Conservation (phyloP, 140 eudicot genomes). For the Erigeron philadelphicus region DNA sequence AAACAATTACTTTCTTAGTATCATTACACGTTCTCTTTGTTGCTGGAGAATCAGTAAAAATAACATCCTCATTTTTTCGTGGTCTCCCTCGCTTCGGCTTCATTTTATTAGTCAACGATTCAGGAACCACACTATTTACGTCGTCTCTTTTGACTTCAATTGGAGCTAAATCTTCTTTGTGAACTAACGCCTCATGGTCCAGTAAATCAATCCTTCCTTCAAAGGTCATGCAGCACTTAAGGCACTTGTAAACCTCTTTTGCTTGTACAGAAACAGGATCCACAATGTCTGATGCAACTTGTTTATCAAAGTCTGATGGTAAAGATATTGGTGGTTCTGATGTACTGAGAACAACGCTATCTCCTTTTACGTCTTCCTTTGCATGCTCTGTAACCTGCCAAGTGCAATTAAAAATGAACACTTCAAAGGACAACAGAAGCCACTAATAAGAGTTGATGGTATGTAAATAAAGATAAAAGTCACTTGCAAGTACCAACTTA, state of each 20-base stretch:
- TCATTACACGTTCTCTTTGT: conserved; percentile 21
- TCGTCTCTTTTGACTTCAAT: neutral
- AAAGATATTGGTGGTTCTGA: conserved; percentile 24
- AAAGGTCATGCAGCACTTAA: conserved; percentile 46
- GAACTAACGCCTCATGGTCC: conserved; percentile 44
- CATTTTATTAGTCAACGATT: neutral
- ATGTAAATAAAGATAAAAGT: neutral
- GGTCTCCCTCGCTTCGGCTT: conserved; percentile 44
- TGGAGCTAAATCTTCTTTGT: conserved; percentile 14
- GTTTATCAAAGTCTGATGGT: conserved; percentile 32
- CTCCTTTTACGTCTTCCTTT: conserved; percentile 19
- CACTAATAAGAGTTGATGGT: neutral
- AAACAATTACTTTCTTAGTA: conserved; percentile 27
- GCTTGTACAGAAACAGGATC: conserved; percentile 15
- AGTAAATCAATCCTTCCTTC: conserved; percentile 36
- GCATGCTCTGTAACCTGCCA: conserved; percentile 38
- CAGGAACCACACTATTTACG: neutral
- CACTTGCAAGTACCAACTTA: conserved; percentile 35
- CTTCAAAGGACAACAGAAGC: neutral
- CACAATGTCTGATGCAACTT: neutral
- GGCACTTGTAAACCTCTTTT: conserved; percentile 41
- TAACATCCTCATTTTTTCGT: conserved; percentile 26
- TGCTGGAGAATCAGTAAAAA: neutral
- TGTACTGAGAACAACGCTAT: conserved; percentile 20
- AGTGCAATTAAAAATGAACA: conserved; percentile 15